phyloP scores from a whole-genome alignment of 2,329 filamentous ascomycete genomes.

The Rasamsonia emersonii region DNA sequence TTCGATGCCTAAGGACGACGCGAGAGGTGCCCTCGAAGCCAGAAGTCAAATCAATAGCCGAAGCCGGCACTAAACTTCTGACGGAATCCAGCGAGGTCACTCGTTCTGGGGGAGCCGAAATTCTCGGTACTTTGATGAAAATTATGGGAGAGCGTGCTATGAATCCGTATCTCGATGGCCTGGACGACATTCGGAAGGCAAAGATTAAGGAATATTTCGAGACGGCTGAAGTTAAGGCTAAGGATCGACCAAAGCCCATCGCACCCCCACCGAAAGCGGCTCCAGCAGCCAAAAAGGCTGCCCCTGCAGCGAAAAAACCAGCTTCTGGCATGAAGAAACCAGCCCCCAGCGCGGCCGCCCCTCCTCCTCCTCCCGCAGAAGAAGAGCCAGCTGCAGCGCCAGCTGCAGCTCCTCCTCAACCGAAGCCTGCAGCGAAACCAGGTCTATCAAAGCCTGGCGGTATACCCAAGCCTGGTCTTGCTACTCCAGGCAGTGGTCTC shows the following conservation, averaged over 20 bases:
- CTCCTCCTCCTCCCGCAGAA: slow-evolving; percentile 44
- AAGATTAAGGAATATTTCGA: slow-evolving; percentile 94
- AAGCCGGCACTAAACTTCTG: slow-evolving; percentile 78
- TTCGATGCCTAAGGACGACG: slow-evolving; percentile 75
- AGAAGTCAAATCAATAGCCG: slow-evolving; percentile 79
- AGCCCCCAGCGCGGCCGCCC: slow-evolving; percentile 37
- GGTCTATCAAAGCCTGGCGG: slow-evolving; percentile 41
- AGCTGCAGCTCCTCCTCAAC: too few species aligned
- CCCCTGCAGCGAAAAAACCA: slow-evolving; percentile 45
- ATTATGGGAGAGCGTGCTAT: slow-evolving; percentile 95
- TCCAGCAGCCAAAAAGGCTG: slow-evolving; percentile 48
- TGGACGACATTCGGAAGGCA: slow-evolving; percentile 90
- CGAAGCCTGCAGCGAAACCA: slow-evolving; percentile 31
- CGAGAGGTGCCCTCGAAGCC: slow-evolving; percentile 73
- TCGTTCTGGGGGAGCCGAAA: slow-evolving; percentile 81
- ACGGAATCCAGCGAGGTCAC: slow-evolving; percentile 81
- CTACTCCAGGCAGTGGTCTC: slow-evolving; percentile 33
- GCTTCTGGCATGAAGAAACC: slow-evolving; percentile 41
- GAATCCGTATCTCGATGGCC: slow-evolving; percentile 80
- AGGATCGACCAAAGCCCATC: slow-evolving; percentile 80
- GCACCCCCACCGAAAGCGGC: slow-evolving; percentile 52
- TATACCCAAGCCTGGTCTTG: slow-evolving; percentile 31
- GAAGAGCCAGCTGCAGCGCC: slow-evolving; percentile 44
- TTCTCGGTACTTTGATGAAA: slow-evolving; percentile 93
- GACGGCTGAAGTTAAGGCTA: slow-evolving; percentile 73